Base-by-base conservation (phyloP, 495 filamentous ascomycete species). In the Cercophora newfieldiana region DNA sequence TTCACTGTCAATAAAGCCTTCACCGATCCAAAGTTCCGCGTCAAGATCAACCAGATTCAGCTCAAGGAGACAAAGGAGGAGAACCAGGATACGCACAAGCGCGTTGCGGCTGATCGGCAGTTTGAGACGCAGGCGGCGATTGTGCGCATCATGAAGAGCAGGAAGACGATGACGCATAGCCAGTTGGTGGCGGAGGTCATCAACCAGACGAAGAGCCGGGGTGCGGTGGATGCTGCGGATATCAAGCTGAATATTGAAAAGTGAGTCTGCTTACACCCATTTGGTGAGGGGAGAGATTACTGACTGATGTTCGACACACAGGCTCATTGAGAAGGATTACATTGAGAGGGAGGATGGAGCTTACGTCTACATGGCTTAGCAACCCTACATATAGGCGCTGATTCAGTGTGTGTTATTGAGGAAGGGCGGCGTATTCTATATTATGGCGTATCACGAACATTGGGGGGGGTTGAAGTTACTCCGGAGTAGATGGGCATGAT, bases 21-120 rank as follows among this genome's bases (percentile, higher is more conserved):
- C 77, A 78, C 78, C 19, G 89, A 97, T 68, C 83, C 85, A 28
- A 96, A 97, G 78, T 91, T 89, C 78, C 89, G 93, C 63, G 89
- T 99, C 78, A 98, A 99, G 81, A 97, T 98, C 82, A 99, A 98
- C 78, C 92, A 96, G 77, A 92, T 99, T 65, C 96, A 99, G 78
- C 84, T 97, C 55, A 94, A 94, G 75, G 96, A 98, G 79, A 98
- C 96, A 1, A 80, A 79, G 59, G 79, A 83, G 68, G 95, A 99
- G 80, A 97, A 97, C 75, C 89, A 93, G 75, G 91, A 90, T 69
- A 98, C 93, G 1, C 92, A 97, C 74, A 90, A 97, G 77, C 83
- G 91, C 3, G 93, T 98, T 0, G 89, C 89, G 1, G 89, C 89
- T 29, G 96, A 99, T 71, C 82, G 95, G 25, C 91, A 96, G 71